phyloP scores from a whole-genome alignment of 2,329 filamentous ascomycete species.

The Sclerotinia glacialis region DNA sequence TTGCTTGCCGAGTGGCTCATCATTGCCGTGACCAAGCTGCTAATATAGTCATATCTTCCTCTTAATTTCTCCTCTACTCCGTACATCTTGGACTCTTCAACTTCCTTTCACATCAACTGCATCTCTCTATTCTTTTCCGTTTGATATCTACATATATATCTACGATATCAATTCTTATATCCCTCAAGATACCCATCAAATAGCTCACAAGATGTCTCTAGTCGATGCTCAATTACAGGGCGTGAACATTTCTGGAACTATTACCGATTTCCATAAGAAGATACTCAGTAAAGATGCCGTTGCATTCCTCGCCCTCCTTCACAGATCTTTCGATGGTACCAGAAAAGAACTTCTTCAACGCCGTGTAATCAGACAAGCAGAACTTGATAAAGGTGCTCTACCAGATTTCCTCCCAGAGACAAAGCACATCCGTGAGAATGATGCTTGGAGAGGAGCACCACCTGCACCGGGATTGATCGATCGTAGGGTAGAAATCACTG shows the following conservation, averaged over 20 bases:
- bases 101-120: neutral
- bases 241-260: constrained; percentile 77
- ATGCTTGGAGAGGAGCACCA: constrained; percentile 87
- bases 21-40: constrained; percentile 17
- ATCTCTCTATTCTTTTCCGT: neutral
- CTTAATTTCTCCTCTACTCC: neutral
- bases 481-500: constrained; percentile 93
- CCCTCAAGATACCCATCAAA: constrained; percentile 6
- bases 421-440: constrained; percentile 88
- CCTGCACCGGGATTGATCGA: constrained; percentile 92
- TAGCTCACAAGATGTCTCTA: constrained; percentile 54
- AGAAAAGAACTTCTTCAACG: constrained; percentile 87
- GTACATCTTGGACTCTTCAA: neutral
- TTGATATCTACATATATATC: neutral
- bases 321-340: constrained; percentile 88
- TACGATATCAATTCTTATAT: neutral
- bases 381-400: constrained; percentile 84
- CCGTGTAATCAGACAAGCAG: constrained; percentile 80
- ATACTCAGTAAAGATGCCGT: constrained; percentile 88
- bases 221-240: constrained; percentile 79
- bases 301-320: constrained; percentile 88
- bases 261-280: constrained; percentile 79
- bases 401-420: constrained; percentile 97
- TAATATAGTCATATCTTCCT: constrained; percentile 14
- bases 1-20: constrained; percentile 14